phyloP scores from a whole-genome alignment of 2,329 filamentous ascomycete genomes.

The Stagonosporopsis chrysanthemi region DNA sequence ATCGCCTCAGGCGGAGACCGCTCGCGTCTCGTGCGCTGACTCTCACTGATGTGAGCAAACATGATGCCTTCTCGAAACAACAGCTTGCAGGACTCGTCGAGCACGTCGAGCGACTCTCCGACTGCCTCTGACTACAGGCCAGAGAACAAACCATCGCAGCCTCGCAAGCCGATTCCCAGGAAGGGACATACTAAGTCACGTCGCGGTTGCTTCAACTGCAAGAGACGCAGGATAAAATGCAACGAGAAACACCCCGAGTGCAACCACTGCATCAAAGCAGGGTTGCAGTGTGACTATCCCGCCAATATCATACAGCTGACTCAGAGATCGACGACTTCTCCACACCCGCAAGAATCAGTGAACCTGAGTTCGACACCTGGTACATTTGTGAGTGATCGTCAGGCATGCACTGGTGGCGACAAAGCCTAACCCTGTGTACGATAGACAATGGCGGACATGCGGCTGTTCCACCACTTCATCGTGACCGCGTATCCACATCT shows the following conservation, averaged over 20 bases:
- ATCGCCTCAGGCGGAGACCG: constrained; percentile 33
- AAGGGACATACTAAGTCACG: constrained; percentile 72
- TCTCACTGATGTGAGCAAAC: constrained; percentile 23
- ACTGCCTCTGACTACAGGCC: constrained; percentile 29
- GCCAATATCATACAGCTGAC: constrained; percentile 47
- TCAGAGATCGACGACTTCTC: constrained; percentile 31
- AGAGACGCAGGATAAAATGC: constrained; percentile 72
- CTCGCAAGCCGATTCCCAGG: constrained; percentile 51
- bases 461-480: constrained; percentile 73
- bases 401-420: constrained; percentile 7
- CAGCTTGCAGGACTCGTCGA: constrained; percentile 34
- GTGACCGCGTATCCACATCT: constrained; percentile 68
- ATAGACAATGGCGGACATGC: constrained; percentile 65
- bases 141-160: constrained; percentile 32
- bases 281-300: constrained; percentile 70
- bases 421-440: constrained; percentile 21
- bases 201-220: constrained; percentile 72
- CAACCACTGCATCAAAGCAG: constrained; percentile 68
- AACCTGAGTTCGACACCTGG: constrained; percentile 44
- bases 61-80: constrained; percentile 33
- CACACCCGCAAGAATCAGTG: constrained; percentile 37
- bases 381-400: constrained; percentile 39
- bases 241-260: constrained; percentile 71
- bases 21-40: constrained; percentile 26
- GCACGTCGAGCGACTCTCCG: constrained; percentile 45